Conservation (phyloP, 2,329 filamentous ascomycete genomes). For the Chalaropsis thielavioides region DNA sequence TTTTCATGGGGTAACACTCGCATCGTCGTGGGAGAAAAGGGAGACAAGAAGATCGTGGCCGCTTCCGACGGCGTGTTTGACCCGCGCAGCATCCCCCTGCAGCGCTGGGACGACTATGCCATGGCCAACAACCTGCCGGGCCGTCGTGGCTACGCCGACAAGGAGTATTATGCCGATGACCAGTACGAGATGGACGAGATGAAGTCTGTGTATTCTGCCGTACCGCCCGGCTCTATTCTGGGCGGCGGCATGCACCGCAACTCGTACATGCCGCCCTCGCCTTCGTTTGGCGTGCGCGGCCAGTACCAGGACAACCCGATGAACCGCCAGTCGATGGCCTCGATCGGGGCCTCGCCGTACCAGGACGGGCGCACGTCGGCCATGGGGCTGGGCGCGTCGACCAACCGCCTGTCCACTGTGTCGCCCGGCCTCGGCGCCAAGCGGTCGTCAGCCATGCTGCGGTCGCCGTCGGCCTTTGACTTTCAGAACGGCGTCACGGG, state of each 20-base stretch:
- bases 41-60: conserved; percentile 77
- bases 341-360: conserved; percentile 46
- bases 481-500: conserved; percentile 45
- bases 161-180: conserved; percentile 55
- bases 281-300: conserved; percentile 47
- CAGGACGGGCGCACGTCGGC: conserved; percentile 47
- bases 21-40: conserved; percentile 90
- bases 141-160: conserved; percentile 62
- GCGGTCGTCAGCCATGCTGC: conserved; percentile 30
- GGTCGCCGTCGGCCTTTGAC: conserved; percentile 42
- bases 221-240: conserved; percentile 73
- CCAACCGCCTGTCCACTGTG: conserved; percentile 33
- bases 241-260: conserved; percentile 44
- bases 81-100: conserved; percentile 80
- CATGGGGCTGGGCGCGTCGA: conserved; percentile 41
- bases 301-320: conserved; percentile 36
- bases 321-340: conserved; percentile 59
- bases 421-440: conserved; percentile 31
- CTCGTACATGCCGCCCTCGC: conserved; percentile 71
- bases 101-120: conserved; percentile 96
- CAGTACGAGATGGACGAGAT: conserved; percentile 97
- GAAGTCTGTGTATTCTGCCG: conserved; percentile 88
- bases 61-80: conserved; percentile 77
- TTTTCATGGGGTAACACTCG: conserved; percentile 98
- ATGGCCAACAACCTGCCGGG: conserved; percentile 74